Evolutionary conservation across 768 basidiomycete species (phyloP).

Genomic region (Tylopilus subfusipes): DNA sequence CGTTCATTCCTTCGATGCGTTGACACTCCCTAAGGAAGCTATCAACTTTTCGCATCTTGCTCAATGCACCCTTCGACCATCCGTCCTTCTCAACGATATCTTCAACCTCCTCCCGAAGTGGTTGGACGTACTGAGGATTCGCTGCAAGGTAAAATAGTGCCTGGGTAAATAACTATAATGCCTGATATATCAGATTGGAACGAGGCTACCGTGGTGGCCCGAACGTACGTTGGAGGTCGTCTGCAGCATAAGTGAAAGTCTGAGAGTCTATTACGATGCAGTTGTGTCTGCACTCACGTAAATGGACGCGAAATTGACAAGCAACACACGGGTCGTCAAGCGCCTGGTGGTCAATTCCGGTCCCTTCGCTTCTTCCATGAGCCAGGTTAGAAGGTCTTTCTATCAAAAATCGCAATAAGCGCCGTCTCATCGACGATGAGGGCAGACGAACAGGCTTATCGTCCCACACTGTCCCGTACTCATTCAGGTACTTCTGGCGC

Average conservation of each 20-base stretch:
- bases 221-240: neutral
- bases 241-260: neutral
- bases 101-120: conserved; percentile 7
- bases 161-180: neutral
- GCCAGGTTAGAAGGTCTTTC: conserved; percentile 33
- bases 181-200: neutral
- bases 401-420: neutral
- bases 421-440: neutral
- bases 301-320: conserved; percentile 18
- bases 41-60: conserved; percentile 6
- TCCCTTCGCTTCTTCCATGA: neutral
- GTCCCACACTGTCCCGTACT: neutral
- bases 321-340: conserved; percentile 3
- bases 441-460: conserved; percentile 3
- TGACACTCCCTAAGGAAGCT: conserved; percentile 10
- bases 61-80: neutral
- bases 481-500: neutral
- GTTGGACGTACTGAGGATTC: neutral
- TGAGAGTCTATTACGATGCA: neutral
- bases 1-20: neutral
- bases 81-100: neutral
- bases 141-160: conserved; percentile 1
- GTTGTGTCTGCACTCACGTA: conserved; percentile 13
- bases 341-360: neutral
- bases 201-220: too few species aligned